Evolutionary conservation across 331 rosid species (phyloP).

Genomic region (Prunus yedoensis): DNA sequence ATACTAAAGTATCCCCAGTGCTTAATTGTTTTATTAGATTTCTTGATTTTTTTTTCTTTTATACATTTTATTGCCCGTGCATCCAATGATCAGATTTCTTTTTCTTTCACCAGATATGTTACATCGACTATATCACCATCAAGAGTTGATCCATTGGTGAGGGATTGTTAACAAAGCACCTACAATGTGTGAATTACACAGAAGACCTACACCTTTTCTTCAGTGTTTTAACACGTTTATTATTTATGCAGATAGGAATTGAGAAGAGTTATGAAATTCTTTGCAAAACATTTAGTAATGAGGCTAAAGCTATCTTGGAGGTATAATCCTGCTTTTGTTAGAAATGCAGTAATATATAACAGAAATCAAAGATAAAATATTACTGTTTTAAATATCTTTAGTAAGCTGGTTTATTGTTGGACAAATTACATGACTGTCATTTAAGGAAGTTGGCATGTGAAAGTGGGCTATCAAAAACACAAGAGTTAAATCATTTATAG

Average conservation of each 20-base stretch:
- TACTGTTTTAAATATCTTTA: no score
- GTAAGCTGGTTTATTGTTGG: not conserved
- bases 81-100: not conserved
- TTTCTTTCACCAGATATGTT: slow-evolving; percentile 51
- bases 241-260: slow-evolving; percentile 53
- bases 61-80: not conserved
- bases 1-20: not conserved
- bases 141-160: slow-evolving; percentile 61
- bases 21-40: not conserved
- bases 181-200: not conserved
- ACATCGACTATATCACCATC: slow-evolving; percentile 78
- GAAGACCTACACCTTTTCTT: not conserved
- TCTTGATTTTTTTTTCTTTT: not conserved
- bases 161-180: not conserved
- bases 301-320: slow-evolving; percentile 68
- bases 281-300: slow-evolving; percentile 59
- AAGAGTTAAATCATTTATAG: not conserved
- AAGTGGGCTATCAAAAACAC: no score
- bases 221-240: not conserved
- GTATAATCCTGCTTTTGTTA: slow-evolving; percentile 17
- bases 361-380: no score
- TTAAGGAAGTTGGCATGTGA: not conserved
- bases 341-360: not conserved
- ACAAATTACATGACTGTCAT: not conserved
- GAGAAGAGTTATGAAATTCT: slow-evolving; percentile 80